Evolutionary conservation across 257 asterid species (phyloP), one percentile per base, ranked within the genome.

Genomic region (Solanum megistacrolobum): DNA sequence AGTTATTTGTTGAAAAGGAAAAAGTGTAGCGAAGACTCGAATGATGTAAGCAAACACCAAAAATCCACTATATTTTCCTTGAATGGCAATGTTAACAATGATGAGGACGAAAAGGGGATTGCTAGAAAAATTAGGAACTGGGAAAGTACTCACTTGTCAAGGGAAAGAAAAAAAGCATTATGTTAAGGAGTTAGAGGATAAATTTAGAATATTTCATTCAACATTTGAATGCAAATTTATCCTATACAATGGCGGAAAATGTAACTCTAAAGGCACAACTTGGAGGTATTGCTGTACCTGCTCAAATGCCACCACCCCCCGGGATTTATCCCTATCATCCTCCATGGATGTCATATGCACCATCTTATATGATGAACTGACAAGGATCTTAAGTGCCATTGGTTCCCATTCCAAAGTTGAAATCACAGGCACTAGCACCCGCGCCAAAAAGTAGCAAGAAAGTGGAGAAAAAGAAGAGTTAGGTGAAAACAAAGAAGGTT

Each of bases 111-210:
- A 92, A 96, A 92, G 89, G 92, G 91, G 91, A 94, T 89, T 87
- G 95, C 95, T 4, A 94, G 98, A 94, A 87, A 95, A 90, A 91
- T 94, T 93, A 95, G 98, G 95, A 96, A 96, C 32, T 31, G 32
- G 32, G 32, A 31, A 31, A 31, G 32, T 31, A 31, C 32, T 31
- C 32, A 31, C 3, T 31, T 31, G 38, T 96, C 32, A 31, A 31
- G 32, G 32, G 3, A 31, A 31, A 31, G 32, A 31, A 31, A 31
- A 31, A 31, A 31, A 85, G 6, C 98, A 94, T 90, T 95, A 94
- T 87, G 95, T 96, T 7, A 98, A 93, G 91, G 99, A 96, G 90
- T 91, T 96, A 89, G 98, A 96, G 90, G 96, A 96, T 87, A 96
- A 95, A 90, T 96, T 94, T 86, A 94, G 92, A 91, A 90, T 62